These are phyloP conservation scores for Quercus phellos DNA, from an alignment of 331 rosid species.

Conservation along the genomic window DNA sequence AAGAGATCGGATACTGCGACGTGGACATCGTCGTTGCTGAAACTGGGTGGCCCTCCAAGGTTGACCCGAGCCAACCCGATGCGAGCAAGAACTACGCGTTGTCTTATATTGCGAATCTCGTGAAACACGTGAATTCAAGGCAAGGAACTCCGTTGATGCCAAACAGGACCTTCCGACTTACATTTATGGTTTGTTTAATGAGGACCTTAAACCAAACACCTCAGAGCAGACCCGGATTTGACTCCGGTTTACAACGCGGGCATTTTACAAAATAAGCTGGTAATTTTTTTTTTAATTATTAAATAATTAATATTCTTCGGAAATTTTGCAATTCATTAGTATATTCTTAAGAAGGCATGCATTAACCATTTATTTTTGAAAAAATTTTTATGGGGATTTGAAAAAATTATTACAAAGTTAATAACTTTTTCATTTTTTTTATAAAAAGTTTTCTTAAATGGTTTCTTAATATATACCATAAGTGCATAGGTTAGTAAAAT, in stretches of 20 bases:
- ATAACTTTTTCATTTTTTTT: no score
- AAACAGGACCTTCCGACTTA: conserved; percentile 57
- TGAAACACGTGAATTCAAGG: conserved; percentile 58
- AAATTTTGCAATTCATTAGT: background rate
- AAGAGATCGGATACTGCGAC: conserved; percentile 59
- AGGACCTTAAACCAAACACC: conserved; percentile 49
- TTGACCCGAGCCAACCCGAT: conserved; percentile 57
- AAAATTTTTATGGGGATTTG: accelerated
- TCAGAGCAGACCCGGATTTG: conserved; percentile 63
- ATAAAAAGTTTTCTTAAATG: no score
- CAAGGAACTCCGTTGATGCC: conserved; percentile 80
- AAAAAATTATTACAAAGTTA: no score
- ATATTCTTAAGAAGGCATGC: no score
- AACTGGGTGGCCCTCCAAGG: conserved; percentile 81
- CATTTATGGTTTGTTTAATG: conserved; percentile 63
- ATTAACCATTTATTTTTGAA: no score
- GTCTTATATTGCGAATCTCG: conserved; percentile 59
- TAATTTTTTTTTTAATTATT: conserved; percentile 4
- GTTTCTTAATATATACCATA: no score
- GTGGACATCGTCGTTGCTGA: conserved; percentile 65
- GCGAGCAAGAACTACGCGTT: conserved; percentile 54
- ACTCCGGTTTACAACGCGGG: conserved; percentile 64
- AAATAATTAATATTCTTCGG: background rate
- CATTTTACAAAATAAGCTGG: conserved; percentile 38
- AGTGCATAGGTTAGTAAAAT: no score